Evolutionary conservation across 2,329 filamentous ascomycete species (phyloP).

Genomic region (Canariomyces notabilis): DNA sequence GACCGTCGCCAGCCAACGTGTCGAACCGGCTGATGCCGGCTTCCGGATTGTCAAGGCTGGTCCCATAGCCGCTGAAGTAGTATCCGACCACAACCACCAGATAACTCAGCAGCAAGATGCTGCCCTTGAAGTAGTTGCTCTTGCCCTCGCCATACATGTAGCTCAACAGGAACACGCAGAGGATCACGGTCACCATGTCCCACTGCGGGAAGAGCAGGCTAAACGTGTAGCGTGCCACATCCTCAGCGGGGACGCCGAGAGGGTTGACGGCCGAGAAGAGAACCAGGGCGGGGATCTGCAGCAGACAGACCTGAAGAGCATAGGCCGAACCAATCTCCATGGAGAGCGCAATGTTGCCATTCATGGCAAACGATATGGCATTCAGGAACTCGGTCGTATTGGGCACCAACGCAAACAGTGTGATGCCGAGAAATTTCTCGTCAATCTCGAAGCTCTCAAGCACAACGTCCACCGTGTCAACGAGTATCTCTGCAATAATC

Average conservation of each 20-base stretch:
- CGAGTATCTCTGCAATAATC: conserved; percentile 93
- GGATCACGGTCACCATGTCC: conserved; percentile 96
- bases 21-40: conserved; percentile 46
- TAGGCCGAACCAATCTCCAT: conserved; percentile 99
- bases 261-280: conserved; percentile 76
- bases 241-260: conserved; percentile 34
- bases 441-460: conserved; percentile 85
- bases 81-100: conserved; percentile 88
- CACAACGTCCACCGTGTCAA: conserved; percentile 96
- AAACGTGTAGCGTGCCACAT: conserved; percentile 60
- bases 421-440: conserved; percentile 96
- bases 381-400: conserved; percentile 99
- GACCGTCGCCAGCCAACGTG: conserved; percentile 45
- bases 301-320: conserved; percentile 87
- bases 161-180: conserved; percentile 92
- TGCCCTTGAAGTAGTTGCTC: conserved; percentile 99
- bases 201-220: conserved; percentile 94
- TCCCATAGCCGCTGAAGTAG: conserved; percentile 64
- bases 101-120: conserved; percentile 88
- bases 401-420: conserved; percentile 90
- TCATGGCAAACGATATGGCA: conserved; percentile 99
- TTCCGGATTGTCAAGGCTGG: conserved; percentile 38
- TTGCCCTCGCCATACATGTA: conserved; percentile 99
- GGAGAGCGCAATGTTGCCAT: conserved; percentile 94
- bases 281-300: conserved; percentile 90